phyloP scores from a whole-genome alignment of 1,284 basidiomycete species.

The Mycena sp. region DNA sequence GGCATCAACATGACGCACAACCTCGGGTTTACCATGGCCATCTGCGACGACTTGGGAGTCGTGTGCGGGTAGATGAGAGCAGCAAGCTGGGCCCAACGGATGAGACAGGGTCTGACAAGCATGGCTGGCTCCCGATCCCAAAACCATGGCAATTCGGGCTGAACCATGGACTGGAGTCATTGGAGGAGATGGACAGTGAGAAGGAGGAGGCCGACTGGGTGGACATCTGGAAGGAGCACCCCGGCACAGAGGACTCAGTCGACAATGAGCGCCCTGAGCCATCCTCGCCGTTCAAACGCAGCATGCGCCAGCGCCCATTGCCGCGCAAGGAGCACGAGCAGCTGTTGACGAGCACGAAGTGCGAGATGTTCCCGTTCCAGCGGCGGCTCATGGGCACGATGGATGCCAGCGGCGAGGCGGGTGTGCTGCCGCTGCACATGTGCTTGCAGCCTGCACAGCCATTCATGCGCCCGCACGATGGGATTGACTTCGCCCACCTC shows the following conservation, averaged over 20 bases:
- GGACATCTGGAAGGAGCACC: slow-evolving; percentile 49
- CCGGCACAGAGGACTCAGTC: slow-evolving; percentile 35
- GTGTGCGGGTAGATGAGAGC: slow-evolving; percentile 61
- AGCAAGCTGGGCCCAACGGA: slow-evolving; percentile 54
- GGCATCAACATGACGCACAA: too few species aligned
- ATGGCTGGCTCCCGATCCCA: slow-evolving; percentile 51
- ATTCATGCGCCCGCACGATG: slow-evolving; percentile 76
- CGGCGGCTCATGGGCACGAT: slow-evolving; percentile 34
- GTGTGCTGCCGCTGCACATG: slow-evolving; percentile 67
- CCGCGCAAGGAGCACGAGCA: slow-evolving; percentile 1
- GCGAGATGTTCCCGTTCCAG: slow-evolving; percentile 74
- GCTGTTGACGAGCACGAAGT: slow-evolving; percentile 45
- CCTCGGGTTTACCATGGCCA: too few species aligned
- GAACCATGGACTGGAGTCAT: slow-evolving; percentile 52
- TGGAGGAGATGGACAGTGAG: slow-evolving; percentile 44
- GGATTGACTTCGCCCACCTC: slow-evolving; percentile 70
- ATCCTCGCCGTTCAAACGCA: slow-evolving; percentile 12
- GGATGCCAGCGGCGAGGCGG: slow-evolving; percentile 32
- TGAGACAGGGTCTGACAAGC: slow-evolving; percentile 39
- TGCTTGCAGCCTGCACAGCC: slow-evolving; percentile 74
- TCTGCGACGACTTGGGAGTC: slow-evolving; percentile 71
- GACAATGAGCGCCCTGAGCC: slow-evolving; percentile 25
- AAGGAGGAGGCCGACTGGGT: slow-evolving; percentile 43
- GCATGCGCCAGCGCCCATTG: not conserved
- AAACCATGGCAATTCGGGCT: slow-evolving; percentile 63